Percentiles rank a stretch among this genome's conserved stretches.
These are phyloP conservation scores for Dendrostoma leiphaemia DNA, from an alignment of 2,329 filamentous ascomycete species.

Conservation along the genomic window DNA sequence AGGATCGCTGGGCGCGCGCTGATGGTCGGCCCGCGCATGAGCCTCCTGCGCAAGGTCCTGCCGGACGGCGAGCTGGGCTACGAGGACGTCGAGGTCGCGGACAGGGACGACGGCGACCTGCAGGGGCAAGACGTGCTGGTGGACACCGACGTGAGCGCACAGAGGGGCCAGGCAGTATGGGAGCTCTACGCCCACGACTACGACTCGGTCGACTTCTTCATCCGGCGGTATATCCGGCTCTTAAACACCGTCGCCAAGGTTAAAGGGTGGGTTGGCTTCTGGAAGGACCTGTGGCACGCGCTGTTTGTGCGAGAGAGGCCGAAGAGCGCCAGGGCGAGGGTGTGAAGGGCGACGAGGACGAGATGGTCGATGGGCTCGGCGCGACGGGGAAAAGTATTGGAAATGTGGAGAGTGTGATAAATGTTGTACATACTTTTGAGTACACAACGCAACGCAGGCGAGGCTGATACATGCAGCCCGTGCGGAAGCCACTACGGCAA, in stretches of 20 bases:
- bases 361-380: too few relatives aligned
- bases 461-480: neutral
- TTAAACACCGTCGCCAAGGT: slow-evolving; percentile 48
- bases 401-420: too few relatives aligned
- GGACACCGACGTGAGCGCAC: slow-evolving; percentile 20
- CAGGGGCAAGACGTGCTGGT: slow-evolving; percentile 17
- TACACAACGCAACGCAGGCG: too few relatives aligned
- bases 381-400: too few relatives aligned
- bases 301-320: neutral
- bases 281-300: slow-evolving; percentile 30
- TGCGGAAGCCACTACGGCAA: too few relatives aligned
- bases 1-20: slow-evolving; percentile 57
- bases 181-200: slow-evolving; percentile 62
- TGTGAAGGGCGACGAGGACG: neutral
- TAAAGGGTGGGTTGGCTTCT: slow-evolving; percentile 54
- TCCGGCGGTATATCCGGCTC: slow-evolving; percentile 49
- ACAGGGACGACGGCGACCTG: slow-evolving; percentile 36
- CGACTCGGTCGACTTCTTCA: slow-evolving; percentile 54
- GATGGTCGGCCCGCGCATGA: slow-evolving; percentile 54
- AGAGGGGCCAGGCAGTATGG: slow-evolving; percentile 48
- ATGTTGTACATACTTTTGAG: too few relatives aligned
- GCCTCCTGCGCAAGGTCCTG: slow-evolving; percentile 32
- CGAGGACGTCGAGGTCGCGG: slow-evolving; percentile 32
- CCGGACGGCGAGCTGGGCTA: slow-evolving; percentile 53
- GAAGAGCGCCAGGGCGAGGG: neutral